phyloP scores from a whole-genome alignment of 805 yeast genomes.

The Candida sanyiensis region DNA sequence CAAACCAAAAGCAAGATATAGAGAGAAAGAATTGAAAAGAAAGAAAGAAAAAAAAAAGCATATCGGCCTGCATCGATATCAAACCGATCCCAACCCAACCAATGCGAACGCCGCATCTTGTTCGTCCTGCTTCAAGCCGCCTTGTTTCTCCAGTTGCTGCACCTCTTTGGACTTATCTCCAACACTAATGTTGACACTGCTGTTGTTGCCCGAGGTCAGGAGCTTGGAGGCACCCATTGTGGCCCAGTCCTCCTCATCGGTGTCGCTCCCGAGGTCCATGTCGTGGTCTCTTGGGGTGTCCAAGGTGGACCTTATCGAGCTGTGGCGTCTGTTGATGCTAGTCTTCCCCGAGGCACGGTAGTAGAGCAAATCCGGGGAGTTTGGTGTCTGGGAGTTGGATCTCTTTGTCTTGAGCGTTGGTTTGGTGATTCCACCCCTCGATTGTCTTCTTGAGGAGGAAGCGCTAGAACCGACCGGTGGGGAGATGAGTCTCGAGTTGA shows the following conservation, averaged over 20 bases:
- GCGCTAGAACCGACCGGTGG: constrained; percentile 16
- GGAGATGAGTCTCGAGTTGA: constrained; percentile 21
- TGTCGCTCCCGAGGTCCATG: constrained; percentile 38
- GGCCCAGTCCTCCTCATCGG: constrained; percentile 98
- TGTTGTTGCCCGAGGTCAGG: constrained; percentile 29
- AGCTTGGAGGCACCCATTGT: constrained; percentile 75
- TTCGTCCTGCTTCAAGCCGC: constrained; percentile 26
- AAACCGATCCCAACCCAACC: constrained; percentile 44
- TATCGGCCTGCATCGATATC: constrained; percentile 4
- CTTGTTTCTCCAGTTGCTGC: constrained; percentile 11
- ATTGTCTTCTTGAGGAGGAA: constrained; percentile 17
- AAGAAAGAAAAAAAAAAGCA: background rate
- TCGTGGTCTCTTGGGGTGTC: constrained; percentile 23
- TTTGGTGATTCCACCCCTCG: constrained; percentile 22
- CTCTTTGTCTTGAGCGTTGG: constrained; percentile 24
- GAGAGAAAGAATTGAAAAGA: background rate
- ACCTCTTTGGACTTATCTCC: constrained; percentile 7
- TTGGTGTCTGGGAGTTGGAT: constrained; percentile 33
- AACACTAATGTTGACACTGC: constrained; percentile 6
- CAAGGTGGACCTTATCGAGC: constrained; percentile 38
- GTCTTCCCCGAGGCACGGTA: constrained; percentile 11
- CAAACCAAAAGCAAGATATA: no score
- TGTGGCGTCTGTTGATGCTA: constrained; percentile 21
- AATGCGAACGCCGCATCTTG: constrained; percentile 62
- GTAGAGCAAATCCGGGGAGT: constrained; percentile 28